Evolutionary conservation across 2,329 filamentous ascomycete genomes (phyloP), one percentile per base, ranked within the genome.

Genomic region (Lomentospora prolificans): DNA sequence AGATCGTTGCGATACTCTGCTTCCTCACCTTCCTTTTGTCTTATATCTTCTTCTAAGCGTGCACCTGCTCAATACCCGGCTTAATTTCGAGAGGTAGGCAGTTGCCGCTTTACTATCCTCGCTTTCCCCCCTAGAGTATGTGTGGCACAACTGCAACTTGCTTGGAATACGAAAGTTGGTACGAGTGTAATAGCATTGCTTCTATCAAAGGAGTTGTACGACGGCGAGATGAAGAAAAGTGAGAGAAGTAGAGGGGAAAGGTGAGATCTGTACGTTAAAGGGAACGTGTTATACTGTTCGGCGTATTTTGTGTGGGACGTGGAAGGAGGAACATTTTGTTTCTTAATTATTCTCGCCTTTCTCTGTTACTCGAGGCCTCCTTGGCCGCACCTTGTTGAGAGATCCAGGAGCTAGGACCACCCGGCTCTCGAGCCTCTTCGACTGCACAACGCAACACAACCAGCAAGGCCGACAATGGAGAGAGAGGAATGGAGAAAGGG

Each of bases 21-120:
- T 76, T 99, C 64, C 64, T 95, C 60, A 91, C 89, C 76, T 99
- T 99, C 75, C 72, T 99, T 66, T 80, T 97, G 63, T 94, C 90
- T 56, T 99, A 96, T 73, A 82, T 97, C 71, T 90, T 99, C 77
- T 99, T 99, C 72, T 99, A 84, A 78, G 59, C 61, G 25, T 14
- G 59, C 46, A 58, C 55, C 39, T 55, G 55, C 25, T 30, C 25
- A 9, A 25, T 46, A 31, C 27, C 10, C 52, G 28, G 6, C 36
- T 30, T 48, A 12, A 9, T 48, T 48, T 25, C 17, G 22, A 48
- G 17, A 41, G 3, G 36, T 41, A 17, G 36, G 12, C 36, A 41
- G 36, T 41, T 41, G 36, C 19, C 36, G 36, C 14, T 41, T 41
- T 12, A 19, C n/a, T 19, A n/a, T n/a, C n/a, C n/a, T n/a, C n/a